Conservation (phyloP, 306 rosid species). For the Mimosa bimucronata region DNA sequence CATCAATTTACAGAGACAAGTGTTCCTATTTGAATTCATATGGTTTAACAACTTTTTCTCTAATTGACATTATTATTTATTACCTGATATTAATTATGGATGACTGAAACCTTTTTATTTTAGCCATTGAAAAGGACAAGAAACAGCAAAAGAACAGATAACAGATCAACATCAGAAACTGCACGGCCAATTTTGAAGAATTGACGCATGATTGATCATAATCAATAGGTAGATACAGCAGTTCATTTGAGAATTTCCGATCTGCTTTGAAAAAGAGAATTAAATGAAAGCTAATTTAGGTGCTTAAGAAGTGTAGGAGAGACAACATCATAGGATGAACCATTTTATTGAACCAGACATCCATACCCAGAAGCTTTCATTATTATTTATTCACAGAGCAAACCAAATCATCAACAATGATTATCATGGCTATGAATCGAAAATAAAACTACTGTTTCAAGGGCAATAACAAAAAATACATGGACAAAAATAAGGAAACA, state of each 20-base stretch:
- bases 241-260: slow-evolving; percentile 8
- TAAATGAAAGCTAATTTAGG: neutral
- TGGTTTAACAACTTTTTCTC: neutral
- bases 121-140: neutral
- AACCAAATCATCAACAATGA: slow-evolving; percentile 40
- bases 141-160: neutral
- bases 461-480: neutral
- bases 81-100: neutral
- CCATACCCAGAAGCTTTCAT: slow-evolving; percentile 34
- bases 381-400: slow-evolving; percentile 41
- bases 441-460: neutral
- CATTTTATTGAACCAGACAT: neutral
- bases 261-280: slow-evolving; percentile 13
- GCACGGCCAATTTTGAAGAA: neutral
- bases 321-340: slow-evolving; percentile 39
- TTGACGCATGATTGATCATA: slow-evolving; percentile 19
- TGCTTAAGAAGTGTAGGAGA: slow-evolving; percentile 8
- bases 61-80: neutral
- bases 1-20: neutral
- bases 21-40: neutral
- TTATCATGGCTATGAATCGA: neutral
- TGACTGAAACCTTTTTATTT: neutral
- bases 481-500: slow-evolving; percentile 4
- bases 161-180: neutral
- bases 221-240: neutral